Evolutionary conservation across 148 eudicot genomes (phyloP), one percentile per base, ranked within the genome.

Genomic region (Camellia granthamiana): DNA sequence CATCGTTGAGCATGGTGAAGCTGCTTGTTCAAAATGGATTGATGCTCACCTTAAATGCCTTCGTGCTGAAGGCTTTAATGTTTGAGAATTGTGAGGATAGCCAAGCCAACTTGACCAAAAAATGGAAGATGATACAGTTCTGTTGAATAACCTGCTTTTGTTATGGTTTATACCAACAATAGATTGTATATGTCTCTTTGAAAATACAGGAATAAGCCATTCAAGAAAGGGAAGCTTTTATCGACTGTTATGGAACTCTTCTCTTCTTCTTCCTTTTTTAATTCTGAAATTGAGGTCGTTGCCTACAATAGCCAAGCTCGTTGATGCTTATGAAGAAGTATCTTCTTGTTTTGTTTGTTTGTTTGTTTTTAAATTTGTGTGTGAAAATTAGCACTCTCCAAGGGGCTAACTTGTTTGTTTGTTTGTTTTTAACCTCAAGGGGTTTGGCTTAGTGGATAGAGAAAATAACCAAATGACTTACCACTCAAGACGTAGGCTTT

Each of bases 21-120:
- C 81, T 59, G 89, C 94, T 4, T 94, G 98, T 72, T 69, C 85
- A 41, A 94, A 94, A 79, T 92, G 91, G 97, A 94, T 92, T 30
- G 92, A 94, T 67, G 98, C 97, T 79, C 98, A 94, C 79, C 88
- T 80, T 83, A 86, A 83, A 76, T 94, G 98, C 79, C 97, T 94
- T 77, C 91, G 97, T 10, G 92, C 98, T 1, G 97, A 92, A 87
- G 97, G 98, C 21, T 94, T 94, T 80, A 94, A 90, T 79, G 91
- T 94, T 75, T 92, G 78, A 88, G 62, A 60, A 2, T 54, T 60
- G 46, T 60, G 5, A 43, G 47, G 73, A n/a, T 43, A 58, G 5
- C 38, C 38, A 30, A 13, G 18, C 62, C 15, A 59, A 11, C 6
- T 47, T 74, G 64, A 1, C 21, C 21, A 19, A 23, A 46, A 23